Conservation (phyloP, 345 rosid species). For the Eucalyptus erythrocorys region DNA sequence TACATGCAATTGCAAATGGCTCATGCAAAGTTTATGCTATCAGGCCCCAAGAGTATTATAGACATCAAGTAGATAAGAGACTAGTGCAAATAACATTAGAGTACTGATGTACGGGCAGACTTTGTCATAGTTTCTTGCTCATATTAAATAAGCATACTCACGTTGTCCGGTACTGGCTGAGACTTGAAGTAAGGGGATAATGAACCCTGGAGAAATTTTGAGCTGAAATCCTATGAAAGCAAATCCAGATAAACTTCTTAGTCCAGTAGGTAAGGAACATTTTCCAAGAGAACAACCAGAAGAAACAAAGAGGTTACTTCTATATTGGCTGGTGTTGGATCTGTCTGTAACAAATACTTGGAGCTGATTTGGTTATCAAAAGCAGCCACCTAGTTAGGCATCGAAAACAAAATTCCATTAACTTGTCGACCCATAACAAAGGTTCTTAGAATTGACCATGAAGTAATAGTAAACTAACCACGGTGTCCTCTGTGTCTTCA, state of each 20-base stretch:
- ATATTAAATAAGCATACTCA: slow-evolving; percentile 14
- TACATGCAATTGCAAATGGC: neutral
- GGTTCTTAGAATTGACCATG: neutral
- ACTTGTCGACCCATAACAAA: neutral
- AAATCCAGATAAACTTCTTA: neutral
- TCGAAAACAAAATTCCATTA: neutral
- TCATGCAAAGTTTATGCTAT: neutral
- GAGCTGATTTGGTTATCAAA: slow-evolving; percentile 56
- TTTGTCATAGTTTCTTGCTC: neutral
- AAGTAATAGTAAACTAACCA: slow-evolving; percentile 31
- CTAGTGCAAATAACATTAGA: neutral
- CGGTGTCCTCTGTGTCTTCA: slow-evolving; percentile 42
- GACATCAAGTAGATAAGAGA: neutral
- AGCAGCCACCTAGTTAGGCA: slow-evolving; percentile 58
- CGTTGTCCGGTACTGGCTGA: slow-evolving; percentile 70
- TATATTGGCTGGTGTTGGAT: slow-evolving; percentile 50
- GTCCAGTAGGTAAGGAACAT: neutral
- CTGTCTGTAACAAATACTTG: slow-evolving; percentile 59
- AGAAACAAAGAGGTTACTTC: slow-evolving; percentile 30
- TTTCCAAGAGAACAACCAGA: neutral
- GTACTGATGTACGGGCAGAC: neutral
- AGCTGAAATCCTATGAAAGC: slow-evolving; percentile 52
- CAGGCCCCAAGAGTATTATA: neutral
- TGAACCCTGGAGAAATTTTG: slow-evolving; percentile 41
- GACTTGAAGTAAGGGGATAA: slow-evolving; percentile 58